These are phyloP conservation scores for Podospora tetraspora DNA, from an alignment of 495 filamentous ascomycete genomes.

Conservation along the genomic window DNA sequence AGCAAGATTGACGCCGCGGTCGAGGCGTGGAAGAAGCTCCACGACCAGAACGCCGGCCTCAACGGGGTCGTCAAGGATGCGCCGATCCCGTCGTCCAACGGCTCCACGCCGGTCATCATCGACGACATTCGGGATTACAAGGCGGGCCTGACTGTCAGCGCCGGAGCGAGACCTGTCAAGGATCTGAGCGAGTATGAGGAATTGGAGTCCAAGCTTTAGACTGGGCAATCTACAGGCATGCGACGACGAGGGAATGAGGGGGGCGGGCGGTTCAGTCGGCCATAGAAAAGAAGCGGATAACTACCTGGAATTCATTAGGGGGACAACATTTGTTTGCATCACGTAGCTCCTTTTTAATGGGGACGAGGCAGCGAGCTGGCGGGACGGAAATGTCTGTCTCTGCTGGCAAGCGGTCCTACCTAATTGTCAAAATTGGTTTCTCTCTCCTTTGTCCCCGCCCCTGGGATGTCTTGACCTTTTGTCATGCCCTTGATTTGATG, in stretches of 20 bases:
- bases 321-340: neutral
- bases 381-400: neutral
- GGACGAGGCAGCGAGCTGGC: neutral
- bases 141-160: conserved; percentile 60
- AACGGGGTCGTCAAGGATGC: conserved; percentile 37
- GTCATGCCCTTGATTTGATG: neutral
- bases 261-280: neutral
- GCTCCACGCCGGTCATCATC: conserved; percentile 50
- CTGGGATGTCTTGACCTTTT: too few species aligned
- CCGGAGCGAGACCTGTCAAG: conserved; percentile 63
- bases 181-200: conserved; percentile 81
- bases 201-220: conserved; percentile 60
- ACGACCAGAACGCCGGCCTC: conserved; percentile 42
- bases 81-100: conserved; percentile 39
- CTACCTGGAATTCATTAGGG: neutral
- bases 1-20: conserved; percentile 31
- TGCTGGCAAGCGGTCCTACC: neutral
- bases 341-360: neutral
- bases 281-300: neutral
- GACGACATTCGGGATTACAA: conserved; percentile 73
- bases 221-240: neutral
- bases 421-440: neutral
- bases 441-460: neutral
- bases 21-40: conserved; percentile 42
- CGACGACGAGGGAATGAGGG: too few species aligned